Percentiles rank a stretch among this genome's conserved stretches.
phyloP scores from a whole-genome alignment of 1,284 basidiomycete species.

The Austropuccinia psidii region DNA sequence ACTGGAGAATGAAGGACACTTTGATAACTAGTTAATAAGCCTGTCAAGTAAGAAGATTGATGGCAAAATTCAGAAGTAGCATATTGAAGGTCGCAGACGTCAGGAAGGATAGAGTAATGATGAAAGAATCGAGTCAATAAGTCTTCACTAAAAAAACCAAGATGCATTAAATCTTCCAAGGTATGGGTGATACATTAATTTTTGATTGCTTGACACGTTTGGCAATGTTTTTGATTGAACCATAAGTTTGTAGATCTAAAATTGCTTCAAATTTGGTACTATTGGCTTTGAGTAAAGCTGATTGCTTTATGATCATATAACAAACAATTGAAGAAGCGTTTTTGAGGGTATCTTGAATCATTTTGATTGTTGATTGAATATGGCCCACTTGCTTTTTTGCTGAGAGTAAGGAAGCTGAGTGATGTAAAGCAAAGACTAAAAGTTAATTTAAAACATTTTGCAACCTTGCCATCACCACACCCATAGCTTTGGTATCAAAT shows the following conservation, averaged over 20 bases:
- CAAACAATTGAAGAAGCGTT: slow-evolving; percentile 26
- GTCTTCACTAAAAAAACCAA: slow-evolving; percentile 17
- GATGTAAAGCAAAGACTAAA: slow-evolving; percentile 23
- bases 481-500: slow-evolving; percentile 4
- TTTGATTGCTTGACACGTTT: slow-evolving; percentile 7
- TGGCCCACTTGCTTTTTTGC: background rate
- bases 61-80: slow-evolving; percentile 14
- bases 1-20: background rate
- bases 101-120: slow-evolving; percentile 31
- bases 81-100: slow-evolving; percentile 7
- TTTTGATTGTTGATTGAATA: background rate
- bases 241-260: slow-evolving; percentile 18
- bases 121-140: slow-evolving; percentile 15
- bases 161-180: background rate
- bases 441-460: slow-evolving; percentile 15
- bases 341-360: slow-evolving; percentile 21
- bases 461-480: slow-evolving; percentile 15
- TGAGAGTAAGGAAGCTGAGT: background rate
- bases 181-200: slow-evolving; percentile 7
- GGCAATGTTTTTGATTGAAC: slow-evolving; percentile 22
- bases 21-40: slow-evolving; percentile 28
- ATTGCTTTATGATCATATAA: slow-evolving; percentile 17
- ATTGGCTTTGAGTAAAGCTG: slow-evolving; percentile 3
- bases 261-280: background rate
- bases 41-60: slow-evolving; percentile 27